phyloP scores from a whole-genome alignment of 768 basidiomycete species.

The Auricularia heimuer region DNA sequence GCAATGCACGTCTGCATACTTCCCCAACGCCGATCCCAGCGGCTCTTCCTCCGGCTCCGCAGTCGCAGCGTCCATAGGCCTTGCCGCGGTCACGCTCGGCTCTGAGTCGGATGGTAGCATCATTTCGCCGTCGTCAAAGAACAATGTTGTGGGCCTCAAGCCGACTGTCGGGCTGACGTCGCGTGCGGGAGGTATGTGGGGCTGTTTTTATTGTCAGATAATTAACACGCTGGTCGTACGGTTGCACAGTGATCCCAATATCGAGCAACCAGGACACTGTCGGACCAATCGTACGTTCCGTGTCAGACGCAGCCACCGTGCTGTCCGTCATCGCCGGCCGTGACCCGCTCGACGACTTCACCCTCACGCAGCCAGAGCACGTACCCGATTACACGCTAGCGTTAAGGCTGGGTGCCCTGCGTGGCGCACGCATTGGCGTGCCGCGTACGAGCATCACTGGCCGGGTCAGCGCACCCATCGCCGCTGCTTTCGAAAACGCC shows the following conservation, averaged over 20 bases:
- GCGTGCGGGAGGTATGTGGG: constrained; percentile 23
- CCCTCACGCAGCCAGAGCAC: constrained; percentile 31
- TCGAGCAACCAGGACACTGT: constrained; percentile 30
- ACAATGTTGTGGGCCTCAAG: constrained; percentile 34
- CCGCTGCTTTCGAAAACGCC: constrained; percentile 30
- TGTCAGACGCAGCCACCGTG: constrained; percentile 30
- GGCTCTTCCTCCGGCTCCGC: background rate
- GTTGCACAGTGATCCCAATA: constrained; percentile 32
- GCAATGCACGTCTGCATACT: constrained; percentile 41
- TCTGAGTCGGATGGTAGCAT: constrained; percentile 40
- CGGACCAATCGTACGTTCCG: constrained; percentile 24
- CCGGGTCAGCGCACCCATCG: constrained; percentile 11
- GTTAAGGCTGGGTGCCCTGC: constrained; percentile 35
- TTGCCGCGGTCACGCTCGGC: constrained; percentile 16
- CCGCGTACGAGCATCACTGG: constrained; percentile 27
- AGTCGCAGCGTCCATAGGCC: background rate
- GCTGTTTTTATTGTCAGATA: background rate
- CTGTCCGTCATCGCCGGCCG: constrained; percentile 31
- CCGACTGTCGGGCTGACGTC: constrained; percentile 34
- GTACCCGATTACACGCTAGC: constrained; percentile 51
- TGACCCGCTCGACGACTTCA: constrained; percentile 33
- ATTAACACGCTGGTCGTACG: too few relatives aligned
- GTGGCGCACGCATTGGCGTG: constrained; percentile 41
- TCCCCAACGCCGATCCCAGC: constrained; percentile 32
- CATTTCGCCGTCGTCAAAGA: constrained; percentile 30